Evolutionary conservation across 2,329 filamentous ascomycete species (phyloP), one percentile per base, ranked within the genome.

Genomic region (Penicillium sp.): DNA sequence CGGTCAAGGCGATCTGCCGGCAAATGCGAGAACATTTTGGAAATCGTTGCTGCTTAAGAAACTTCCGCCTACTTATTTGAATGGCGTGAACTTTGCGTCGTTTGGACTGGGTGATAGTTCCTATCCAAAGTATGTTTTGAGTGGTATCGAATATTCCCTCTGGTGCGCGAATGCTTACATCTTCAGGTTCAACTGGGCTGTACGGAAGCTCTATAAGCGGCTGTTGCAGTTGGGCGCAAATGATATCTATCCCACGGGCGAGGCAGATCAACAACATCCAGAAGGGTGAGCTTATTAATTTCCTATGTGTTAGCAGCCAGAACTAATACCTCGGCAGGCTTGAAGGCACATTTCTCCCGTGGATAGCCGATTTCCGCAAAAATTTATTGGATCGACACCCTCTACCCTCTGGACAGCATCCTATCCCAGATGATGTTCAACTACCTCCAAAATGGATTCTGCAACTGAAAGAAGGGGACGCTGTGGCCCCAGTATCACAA

Each of bases 81-180:
- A 79, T 37, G 81, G 83, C 33, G 78, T 96, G 60, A 82, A 80
- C 1, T 98, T 96, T 75, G 88, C 91, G 3, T 90, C 88, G 0
- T 96, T 98, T 79, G 95, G 95, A 0, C 82, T 98, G 1, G 95
- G 95, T 0, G 95, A 99, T 75, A 96, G 90, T 69, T 96, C 93
- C 1, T 99, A 99, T 80, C 83, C 89, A 55, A 93, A 96, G 88
- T 95, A 80, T 63, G 83, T 71, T 39, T 21, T 25, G 26, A 16
- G 5, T 9, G 10, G 3, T 4, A 21, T 29, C 25, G 10, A 42
- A 42, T 25, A n/a, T 9, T 19, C 14, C 13, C 14, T 8, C 7
- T 11, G 13, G 10, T 25, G 33, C 4, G 5, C 14, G 8, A 10
- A 55, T 53, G 31, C 55, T 64, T n/a, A 63, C 29, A 14, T 44